Conservation (phyloP, 2,329 filamentous ascomycete genomes). For the Harringtonia lauricola region DNA sequence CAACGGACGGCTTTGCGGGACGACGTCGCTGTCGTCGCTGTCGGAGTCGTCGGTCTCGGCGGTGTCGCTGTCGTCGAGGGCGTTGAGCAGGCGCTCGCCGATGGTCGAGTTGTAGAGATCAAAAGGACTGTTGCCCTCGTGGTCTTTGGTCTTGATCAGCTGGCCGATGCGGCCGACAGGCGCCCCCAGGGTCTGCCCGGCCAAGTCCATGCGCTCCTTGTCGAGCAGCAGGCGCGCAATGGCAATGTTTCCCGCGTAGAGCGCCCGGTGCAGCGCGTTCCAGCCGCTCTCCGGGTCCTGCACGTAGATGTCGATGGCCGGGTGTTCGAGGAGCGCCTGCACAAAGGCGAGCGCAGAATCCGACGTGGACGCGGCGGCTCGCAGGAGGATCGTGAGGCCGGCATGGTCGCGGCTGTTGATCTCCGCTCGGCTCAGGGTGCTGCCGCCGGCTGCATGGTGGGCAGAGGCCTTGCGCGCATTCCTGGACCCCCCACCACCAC, state of each 20-base stretch:
- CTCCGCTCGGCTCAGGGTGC: slow-evolving; percentile 46
- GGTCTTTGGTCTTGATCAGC: slow-evolving; percentile 89
- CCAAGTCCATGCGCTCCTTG: slow-evolving; percentile 58
- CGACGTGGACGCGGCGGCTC: slow-evolving; percentile 66
- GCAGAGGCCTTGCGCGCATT: slow-evolving; percentile 45
- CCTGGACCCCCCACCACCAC: too few species aligned
- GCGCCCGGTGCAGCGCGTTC: slow-evolving; percentile 84
- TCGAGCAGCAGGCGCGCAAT: slow-evolving; percentile 74
- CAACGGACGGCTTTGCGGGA: not conserved
- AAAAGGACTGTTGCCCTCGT: slow-evolving; percentile 88
- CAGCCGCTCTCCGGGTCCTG: slow-evolving; percentile 90
- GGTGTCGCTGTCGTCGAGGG: slow-evolving; percentile 5
- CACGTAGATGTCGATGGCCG: slow-evolving; percentile 70
- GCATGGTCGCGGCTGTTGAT: slow-evolving; percentile 75
- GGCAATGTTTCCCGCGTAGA: slow-evolving; percentile 82
- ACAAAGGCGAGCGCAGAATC: slow-evolving; percentile 64
- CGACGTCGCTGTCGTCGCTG: not conserved
- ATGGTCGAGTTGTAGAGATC: slow-evolving; percentile 88
- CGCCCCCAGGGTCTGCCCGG: slow-evolving; percentile 46
- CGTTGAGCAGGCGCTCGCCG: slow-evolving; percentile 56
- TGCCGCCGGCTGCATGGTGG: slow-evolving; percentile 27
- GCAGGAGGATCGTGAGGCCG: slow-evolving; percentile 75
- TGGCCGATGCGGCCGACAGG: slow-evolving; percentile 54
- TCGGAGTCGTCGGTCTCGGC: slow-evolving; percentile 1
- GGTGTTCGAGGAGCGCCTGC: slow-evolving; percentile 67